A percentile compares a stretch with the other conserved stretches of the same genome.
These are phyloP conservation scores for Mortierella sp. DNA, from an alignment of 371 early-diverging fungal species.

Conservation along the genomic window DNA sequence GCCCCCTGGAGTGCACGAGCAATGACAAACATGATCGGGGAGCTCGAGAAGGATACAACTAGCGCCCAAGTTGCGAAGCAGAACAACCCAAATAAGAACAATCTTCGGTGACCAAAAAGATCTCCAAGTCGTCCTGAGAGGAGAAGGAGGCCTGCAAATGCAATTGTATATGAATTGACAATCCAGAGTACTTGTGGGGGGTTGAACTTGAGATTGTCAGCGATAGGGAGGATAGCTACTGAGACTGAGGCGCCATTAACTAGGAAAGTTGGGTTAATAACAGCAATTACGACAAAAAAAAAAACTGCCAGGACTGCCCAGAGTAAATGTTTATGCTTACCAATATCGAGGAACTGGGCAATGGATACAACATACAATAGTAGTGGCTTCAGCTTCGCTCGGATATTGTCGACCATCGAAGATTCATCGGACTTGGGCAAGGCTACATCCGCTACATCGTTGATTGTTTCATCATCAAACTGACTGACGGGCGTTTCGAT, in stretches of 20 bases:
- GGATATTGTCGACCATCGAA: background rate
- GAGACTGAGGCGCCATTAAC: slow-evolving; percentile 42
- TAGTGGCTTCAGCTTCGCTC: background rate
- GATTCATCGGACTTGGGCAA: background rate
- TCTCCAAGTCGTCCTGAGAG: slow-evolving; percentile 37
- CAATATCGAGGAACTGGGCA: slow-evolving; percentile 1
- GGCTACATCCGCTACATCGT: background rate
- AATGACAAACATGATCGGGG: slow-evolving; percentile 37
- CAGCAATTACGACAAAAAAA: background rate
- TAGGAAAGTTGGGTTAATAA: background rate
- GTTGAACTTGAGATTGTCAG: slow-evolving; percentile 30
- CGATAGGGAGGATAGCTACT: slow-evolving; percentile 32
- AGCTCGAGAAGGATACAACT: slow-evolving; percentile 36
- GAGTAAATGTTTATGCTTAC: background rate
- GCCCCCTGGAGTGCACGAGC: slow-evolving; percentile 37
- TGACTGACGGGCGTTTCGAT: background rate
- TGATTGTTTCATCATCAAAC: background rate
- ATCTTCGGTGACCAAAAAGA: slow-evolving; percentile 34
- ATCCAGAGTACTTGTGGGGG: slow-evolving; percentile 32
- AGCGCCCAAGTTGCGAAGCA: slow-evolving; percentile 44
- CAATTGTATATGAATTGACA: slow-evolving; percentile 40
- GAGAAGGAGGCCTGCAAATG: slow-evolving; percentile 46
- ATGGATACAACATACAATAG: background rate
- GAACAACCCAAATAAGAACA: slow-evolving; percentile 39
- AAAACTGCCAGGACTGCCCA: too few relatives aligned